Conservation (phyloP, 2,329 filamentous ascomycete species). For the Fusarium solani-melongenae region DNA sequence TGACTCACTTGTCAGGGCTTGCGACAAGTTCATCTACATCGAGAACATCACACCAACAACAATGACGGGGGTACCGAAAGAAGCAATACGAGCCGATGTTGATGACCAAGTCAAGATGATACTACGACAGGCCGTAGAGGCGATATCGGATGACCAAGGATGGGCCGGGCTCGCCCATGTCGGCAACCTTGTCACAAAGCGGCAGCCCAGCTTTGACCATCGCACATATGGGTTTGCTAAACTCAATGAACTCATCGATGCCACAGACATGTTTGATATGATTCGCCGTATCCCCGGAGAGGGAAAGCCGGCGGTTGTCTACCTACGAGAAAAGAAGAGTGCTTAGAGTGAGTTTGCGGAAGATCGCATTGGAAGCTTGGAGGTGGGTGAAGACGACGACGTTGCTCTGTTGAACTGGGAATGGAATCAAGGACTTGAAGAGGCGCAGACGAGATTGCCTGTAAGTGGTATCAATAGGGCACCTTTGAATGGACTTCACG, state of each 20-base stretch:
- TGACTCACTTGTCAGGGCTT: slow-evolving; percentile 46
- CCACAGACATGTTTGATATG: slow-evolving; percentile 2
- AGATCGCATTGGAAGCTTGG: slow-evolving; percentile 58
- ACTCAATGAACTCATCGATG: slow-evolving; percentile 29
- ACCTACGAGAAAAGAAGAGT: background rate
- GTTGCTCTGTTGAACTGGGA: slow-evolving; percentile 59
- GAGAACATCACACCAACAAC: slow-evolving; percentile 30
- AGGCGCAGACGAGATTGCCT: too few species aligned
- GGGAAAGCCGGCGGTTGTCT: slow-evolving; percentile 5
- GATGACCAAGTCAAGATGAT: background rate
- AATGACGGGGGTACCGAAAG: background rate
- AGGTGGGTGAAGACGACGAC: slow-evolving; percentile 63
- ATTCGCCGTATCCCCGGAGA: background rate
- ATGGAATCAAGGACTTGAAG: slow-evolving; percentile 50
- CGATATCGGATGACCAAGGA: slow-evolving; percentile 38
- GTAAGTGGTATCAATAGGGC: too few species aligned
- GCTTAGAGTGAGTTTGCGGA: slow-evolving; percentile 59
- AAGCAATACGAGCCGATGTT: fast-evolving
- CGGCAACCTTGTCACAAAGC: slow-evolving; percentile 40
- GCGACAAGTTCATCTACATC: slow-evolving; percentile 48
- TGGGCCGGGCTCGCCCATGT: slow-evolving; percentile 44
- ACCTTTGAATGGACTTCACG: too few species aligned
- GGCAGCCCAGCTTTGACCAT: slow-evolving; percentile 46
- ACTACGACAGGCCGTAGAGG: slow-evolving; percentile 34
- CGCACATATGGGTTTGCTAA: slow-evolving; percentile 44